A percentile compares a stretch with the other conserved stretches of the same genome.
phyloP scores from a whole-genome alignment of 352 stramenopile species.

The Pelagophyceae sp. region DNA sequence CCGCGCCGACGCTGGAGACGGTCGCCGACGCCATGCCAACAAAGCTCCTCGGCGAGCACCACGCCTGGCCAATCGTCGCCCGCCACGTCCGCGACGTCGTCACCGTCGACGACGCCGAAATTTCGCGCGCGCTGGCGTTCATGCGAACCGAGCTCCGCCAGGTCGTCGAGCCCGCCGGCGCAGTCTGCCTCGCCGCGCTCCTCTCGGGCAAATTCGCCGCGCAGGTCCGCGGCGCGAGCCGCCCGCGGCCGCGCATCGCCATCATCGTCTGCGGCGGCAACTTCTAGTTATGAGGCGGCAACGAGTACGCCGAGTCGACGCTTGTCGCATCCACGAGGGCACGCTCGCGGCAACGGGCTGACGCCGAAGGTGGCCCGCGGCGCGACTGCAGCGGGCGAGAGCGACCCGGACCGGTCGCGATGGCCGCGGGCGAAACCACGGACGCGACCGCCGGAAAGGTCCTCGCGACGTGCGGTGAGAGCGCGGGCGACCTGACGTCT shows the following conservation, averaged over 20 bases:
- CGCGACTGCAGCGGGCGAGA: too few relatives aligned
- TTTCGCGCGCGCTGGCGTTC: neutral
- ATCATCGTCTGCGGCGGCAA: neutral
- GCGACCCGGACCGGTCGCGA: too few relatives aligned
- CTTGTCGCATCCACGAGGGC: too few relatives aligned
- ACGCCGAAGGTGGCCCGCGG: too few relatives aligned
- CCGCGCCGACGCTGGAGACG: neutral
- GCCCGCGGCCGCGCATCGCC: neutral
- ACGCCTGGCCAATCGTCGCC: neutral
- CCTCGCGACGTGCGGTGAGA: too few relatives aligned
- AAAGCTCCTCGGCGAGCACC: neutral
- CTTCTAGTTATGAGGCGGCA: too few relatives aligned
- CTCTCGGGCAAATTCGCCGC: neutral
- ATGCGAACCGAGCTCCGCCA: conserved; percentile 17
- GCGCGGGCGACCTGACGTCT: too few relatives aligned
- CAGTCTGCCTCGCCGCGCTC: conserved; percentile 13
- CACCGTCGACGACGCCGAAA: conserved; percentile 5
- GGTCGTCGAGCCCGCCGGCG: conserved; percentile 23
- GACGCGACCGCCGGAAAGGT: too few relatives aligned
- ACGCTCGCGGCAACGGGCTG: too few relatives aligned
- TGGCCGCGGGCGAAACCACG: too few relatives aligned
- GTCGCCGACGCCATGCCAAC: conserved; percentile 17
- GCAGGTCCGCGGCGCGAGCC: too few relatives aligned
- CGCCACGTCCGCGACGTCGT: neutral
- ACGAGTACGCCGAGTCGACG: too few relatives aligned